Conservation (phyloP, 2,329 filamentous ascomycete species). For the Cordyceps cicadae region DNA sequence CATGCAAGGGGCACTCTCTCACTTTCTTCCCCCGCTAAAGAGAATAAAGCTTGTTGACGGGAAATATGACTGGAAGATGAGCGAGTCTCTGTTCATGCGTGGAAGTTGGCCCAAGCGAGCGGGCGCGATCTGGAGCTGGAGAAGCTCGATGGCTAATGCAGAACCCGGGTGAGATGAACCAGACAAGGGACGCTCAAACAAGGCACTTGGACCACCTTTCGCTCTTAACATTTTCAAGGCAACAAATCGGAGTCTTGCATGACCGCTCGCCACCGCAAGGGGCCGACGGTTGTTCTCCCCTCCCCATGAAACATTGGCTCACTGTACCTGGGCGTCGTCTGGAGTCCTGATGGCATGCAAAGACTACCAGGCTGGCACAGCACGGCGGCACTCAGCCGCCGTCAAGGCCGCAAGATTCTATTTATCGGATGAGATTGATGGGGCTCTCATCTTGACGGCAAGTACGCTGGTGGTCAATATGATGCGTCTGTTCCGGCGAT, state of each 20-base stretch:
- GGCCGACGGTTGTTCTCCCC: background rate
- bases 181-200: background rate
- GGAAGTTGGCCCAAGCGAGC: slow-evolving; percentile 3
- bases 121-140: slow-evolving; percentile 7
- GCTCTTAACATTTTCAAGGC: background rate
- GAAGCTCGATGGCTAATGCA: background rate
- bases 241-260: background rate
- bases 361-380: background rate
- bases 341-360: background rate
- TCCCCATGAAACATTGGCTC: background rate
- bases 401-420: background rate
- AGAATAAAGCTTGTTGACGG: background rate
- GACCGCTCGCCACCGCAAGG: background rate
- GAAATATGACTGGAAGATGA: background rate
- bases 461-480: background rate
- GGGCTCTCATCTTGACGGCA: background rate
- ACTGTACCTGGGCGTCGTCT: background rate
- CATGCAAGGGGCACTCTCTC: background rate
- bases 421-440: background rate
- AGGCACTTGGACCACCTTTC: background rate
- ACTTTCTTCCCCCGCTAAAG: background rate
- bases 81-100: slow-evolving; percentile 3
- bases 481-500: background rate
- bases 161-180: background rate
- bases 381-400: background rate